Percentiles rank a stretch among this genome's conserved stretches.
Evolutionary conservation across 192 early-diverging fungal species (phyloP).

Genomic region (Dimargaris verticillata): DNA sequence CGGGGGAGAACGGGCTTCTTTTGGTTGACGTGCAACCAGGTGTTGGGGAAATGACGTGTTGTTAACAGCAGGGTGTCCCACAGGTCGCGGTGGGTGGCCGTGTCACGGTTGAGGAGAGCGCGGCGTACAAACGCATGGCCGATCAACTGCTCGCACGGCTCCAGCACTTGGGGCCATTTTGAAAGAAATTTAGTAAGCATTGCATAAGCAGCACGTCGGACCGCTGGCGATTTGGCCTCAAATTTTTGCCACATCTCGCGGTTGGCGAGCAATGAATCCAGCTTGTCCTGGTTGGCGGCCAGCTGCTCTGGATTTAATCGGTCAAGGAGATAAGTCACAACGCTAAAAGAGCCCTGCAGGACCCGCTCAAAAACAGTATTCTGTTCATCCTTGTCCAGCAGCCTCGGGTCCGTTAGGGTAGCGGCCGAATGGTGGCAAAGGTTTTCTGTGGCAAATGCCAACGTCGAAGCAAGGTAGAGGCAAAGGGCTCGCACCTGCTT

Average conservation of each 20-base stretch:
- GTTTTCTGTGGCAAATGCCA: not conserved
- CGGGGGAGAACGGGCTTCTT: constrained; percentile 43
- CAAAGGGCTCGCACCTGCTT: not conserved
- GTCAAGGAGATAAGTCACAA: not conserved
- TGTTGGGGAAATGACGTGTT: constrained; percentile 48
- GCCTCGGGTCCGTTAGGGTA: not conserved
- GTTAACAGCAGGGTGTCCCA: constrained; percentile 77
- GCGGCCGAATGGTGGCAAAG: not conserved
- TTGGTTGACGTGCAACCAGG: constrained; percentile 33
- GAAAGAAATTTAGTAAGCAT: constrained; percentile 19
- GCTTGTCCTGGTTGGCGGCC: constrained; percentile 12
- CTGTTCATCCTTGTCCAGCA: not conserved
- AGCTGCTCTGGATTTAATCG: not conserved
- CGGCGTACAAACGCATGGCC: constrained; percentile 37
- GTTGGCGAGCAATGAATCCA: constrained; percentile 16
- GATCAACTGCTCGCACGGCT: constrained; percentile 26
- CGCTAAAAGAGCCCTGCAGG: not conserved
- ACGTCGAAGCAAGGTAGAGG: not conserved
- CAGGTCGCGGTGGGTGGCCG: constrained; percentile 52
- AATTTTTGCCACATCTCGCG: constrained; percentile 13
- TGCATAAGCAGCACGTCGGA: constrained; percentile 22
- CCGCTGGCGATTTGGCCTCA: constrained; percentile 14
- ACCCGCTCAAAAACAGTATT: not conserved
- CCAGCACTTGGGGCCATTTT: constrained; percentile 26
- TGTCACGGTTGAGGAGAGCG: constrained; percentile 60